Evolutionary conservation across 768 basidiomycete genomes (phyloP).

Genomic region (Rhodotorula babjevae): DNA sequence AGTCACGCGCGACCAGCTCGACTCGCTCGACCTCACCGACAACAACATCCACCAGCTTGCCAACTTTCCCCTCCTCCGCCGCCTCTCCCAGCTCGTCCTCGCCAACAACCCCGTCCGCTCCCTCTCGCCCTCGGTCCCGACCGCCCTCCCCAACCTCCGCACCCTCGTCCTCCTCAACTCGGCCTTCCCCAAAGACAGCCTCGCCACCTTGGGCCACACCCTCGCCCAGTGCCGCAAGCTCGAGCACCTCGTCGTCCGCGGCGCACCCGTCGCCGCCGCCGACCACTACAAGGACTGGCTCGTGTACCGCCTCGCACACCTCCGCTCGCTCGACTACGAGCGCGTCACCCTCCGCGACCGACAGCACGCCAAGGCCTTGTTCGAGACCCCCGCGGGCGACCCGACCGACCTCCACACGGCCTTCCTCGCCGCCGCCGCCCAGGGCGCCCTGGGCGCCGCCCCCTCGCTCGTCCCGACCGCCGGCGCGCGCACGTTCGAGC

Average conservation of each 20-base stretch:
- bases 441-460: conserved; percentile 4
- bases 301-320: conserved; percentile 75
- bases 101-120: conserved; percentile 83
- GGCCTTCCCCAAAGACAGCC: conserved; percentile 60
- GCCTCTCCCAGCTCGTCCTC: conserved; percentile 74
- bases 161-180: conserved; percentile 81
- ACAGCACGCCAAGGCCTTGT: conserved; percentile 64
- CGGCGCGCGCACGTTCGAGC: conserved; percentile 39
- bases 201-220: conserved; percentile 25
- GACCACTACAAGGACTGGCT: conserved; percentile 97
- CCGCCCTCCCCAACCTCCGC: conserved; percentile 76
- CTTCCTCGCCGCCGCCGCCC: conserved; percentile 53
- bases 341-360: conserved; percentile 90
- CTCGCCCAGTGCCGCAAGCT: conserved; percentile 56
- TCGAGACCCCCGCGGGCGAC: conserved; percentile 72
- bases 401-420: conserved; percentile 70
- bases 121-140: conserved; percentile 73
- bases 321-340: conserved; percentile 92
- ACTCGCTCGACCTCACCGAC: conserved; percentile 89
- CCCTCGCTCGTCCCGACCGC: conserved; percentile 11
- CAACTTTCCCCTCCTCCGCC: conserved; percentile 80
- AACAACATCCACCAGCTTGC: conserved; percentile 75
- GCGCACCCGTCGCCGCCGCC: conserved; percentile 80
- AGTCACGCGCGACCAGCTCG: conserved; percentile 85
- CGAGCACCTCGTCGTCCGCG: conserved; percentile 69